A percentile compares a stretch with the other conserved stretches of the same genome.
These are phyloP conservation scores for Diutina pseudorugosa DNA, from an alignment of 1,139 yeast genomes.

Conservation along the genomic window DNA sequence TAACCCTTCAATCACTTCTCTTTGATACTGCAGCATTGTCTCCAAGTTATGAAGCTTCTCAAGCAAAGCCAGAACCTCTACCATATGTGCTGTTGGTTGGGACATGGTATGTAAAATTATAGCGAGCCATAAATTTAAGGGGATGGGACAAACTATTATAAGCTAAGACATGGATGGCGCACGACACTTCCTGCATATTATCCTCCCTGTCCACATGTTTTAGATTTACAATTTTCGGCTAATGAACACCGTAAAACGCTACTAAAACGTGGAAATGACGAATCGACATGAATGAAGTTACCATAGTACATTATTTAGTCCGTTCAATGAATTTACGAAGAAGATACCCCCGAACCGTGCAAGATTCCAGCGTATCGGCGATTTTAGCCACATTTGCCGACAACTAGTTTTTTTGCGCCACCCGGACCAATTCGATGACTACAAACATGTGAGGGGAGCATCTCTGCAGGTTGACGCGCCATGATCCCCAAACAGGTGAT, in stretches of 20 bases:
- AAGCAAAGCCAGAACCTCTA: background rate
- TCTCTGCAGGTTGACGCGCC: background rate
- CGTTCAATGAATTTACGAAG: too few species aligned
- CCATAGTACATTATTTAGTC: too few species aligned
- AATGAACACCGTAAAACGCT: too few species aligned
- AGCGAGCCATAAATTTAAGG: background rate
- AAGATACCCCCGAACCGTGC: too few species aligned
- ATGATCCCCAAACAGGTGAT: too few species aligned
- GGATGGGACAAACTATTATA: background rate
- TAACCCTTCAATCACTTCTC: background rate
- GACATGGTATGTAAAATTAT: background rate
- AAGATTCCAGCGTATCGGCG: background rate
- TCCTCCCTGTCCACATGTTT: background rate
- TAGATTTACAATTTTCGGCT: too few species aligned
- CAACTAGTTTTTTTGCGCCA: background rate
- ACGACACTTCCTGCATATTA: background rate
- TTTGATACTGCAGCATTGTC: background rate
- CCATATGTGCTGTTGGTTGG: background rate
- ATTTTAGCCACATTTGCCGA: background rate
- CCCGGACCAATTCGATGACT: background rate
- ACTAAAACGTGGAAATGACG: too few species aligned
- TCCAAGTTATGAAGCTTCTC: background rate
- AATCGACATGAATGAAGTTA: too few species aligned
- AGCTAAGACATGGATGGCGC: background rate
- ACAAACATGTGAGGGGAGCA: background rate